Base-by-base conservation (phyloP, 768 basidiomycete genomes). In the Gloeophyllum trabeum region DNA sequence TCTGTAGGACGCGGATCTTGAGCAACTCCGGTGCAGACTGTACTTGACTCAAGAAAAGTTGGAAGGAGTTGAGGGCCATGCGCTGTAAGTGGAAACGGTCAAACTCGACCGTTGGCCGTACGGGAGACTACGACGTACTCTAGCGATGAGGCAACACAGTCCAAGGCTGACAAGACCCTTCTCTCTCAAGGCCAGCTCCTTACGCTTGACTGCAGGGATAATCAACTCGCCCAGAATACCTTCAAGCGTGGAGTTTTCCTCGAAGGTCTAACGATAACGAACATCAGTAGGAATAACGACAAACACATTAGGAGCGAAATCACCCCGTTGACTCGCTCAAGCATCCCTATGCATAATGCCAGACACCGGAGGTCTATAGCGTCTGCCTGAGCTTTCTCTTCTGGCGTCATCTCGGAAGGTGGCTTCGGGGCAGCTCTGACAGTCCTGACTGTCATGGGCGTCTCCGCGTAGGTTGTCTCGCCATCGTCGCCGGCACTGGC, bases 181-280 rank as follows among this genome's bases (percentile, higher is more conserved):
- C 58, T 90, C 85, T 30, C 87, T 71, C 51, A 93, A 69, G 1
- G 71, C 67, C 4, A 86, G 69, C 50, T 94, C 90, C 61, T 93
- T 93, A 41, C 88, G 76, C 54, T 82, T 80, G 35, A 97, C 87
- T 4, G 88, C 78, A 2, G 94, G 94, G 24, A 96, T 76, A 53
- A 97, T 89, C 14, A 99, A 66, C 51, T 97, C 90, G 6, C 86
- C 67, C 58, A 77, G 55, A 18, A 70, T 59, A 21, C 86, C 83
- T 45, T 79, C 75, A 44, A 85, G 59, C 3, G 75, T 79, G 5
- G 80, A 76, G 54, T 83, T 81, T 45, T 83, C 80, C 48, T 79
- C 71, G 41, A 75, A 73, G 1, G 69, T 71, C 71, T 73, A 42
- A 30, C 7, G 5, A 26, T n/a, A n/a, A 68, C 25, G 28, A 42